Evolutionary conservation across 495 filamentous ascomycete genomes (phyloP).

Genomic region (Penicillium soppii): DNA sequence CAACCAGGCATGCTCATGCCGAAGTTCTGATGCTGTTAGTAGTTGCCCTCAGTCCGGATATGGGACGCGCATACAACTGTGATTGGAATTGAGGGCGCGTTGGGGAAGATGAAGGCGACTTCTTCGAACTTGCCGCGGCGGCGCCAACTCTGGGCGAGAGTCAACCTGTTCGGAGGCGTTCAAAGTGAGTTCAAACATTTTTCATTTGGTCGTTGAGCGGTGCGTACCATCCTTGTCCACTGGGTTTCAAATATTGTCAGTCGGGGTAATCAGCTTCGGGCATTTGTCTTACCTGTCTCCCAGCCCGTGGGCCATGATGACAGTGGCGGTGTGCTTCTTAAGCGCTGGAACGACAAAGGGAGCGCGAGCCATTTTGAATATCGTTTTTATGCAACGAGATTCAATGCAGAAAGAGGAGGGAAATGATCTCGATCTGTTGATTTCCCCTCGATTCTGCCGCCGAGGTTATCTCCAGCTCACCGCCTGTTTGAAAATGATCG

Average conservation of each 20-base stretch:
- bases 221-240: slow-evolving; percentile 68
- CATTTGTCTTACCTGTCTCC: slow-evolving; percentile 64
- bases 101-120: slow-evolving; percentile 89
- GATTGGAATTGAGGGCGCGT: slow-evolving; percentile 88
- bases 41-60: neutral
- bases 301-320: slow-evolving; percentile 90
- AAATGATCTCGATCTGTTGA: neutral
- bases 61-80: slow-evolving; percentile 62
- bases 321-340: slow-evolving; percentile 86
- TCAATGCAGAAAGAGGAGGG: neutral
- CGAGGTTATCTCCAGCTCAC: slow-evolving; percentile 20
- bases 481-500: slow-evolving; percentile 9
- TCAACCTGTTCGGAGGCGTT: slow-evolving; percentile 49
- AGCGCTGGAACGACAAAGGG: slow-evolving; percentile 83
- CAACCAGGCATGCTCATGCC: slow-evolving; percentile 88
- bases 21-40: slow-evolving; percentile 54
- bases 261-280: neutral
- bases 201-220: neutral
- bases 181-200: neutral
- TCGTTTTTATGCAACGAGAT: neutral
- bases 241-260: slow-evolving; percentile 24
- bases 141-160: slow-evolving; percentile 86
- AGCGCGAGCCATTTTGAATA: slow-evolving; percentile 50
- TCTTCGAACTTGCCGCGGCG: slow-evolving; percentile 80
- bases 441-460: slow-evolving; percentile 33